A percentile compares a stretch with the other conserved stretches of the same genome.
phyloP scores from a whole-genome alignment of 176 grass and related monocot genomes.

The Tillandsia fasciculata region DNA sequence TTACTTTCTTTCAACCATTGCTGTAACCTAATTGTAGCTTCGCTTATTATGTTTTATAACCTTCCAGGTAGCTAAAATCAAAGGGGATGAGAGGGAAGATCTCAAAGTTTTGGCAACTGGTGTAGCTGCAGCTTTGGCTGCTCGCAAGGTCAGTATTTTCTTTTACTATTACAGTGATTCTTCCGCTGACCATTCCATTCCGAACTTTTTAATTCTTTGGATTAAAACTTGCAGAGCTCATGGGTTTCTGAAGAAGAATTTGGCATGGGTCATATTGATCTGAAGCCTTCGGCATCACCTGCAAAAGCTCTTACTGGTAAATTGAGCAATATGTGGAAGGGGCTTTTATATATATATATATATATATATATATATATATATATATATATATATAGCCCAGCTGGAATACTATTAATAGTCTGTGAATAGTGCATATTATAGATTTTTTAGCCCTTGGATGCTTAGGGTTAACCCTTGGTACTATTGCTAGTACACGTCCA shows the following conservation, averaged over 20 bases:
- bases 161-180: background rate
- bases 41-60: background rate
- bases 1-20: background rate
- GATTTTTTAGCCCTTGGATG: too few species aligned
- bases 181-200: background rate
- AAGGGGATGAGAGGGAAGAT: slow-evolving; percentile 90
- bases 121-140: slow-evolving; percentile 85
- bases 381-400: too few species aligned
- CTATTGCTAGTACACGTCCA: too few species aligned
- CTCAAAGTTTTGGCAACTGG: slow-evolving; percentile 92
- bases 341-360: too few species aligned
- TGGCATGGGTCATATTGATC: slow-evolving; percentile 81
- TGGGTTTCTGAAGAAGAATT: slow-evolving; percentile 99
- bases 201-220: background rate
- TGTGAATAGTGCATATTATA: too few species aligned
- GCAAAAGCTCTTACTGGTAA: slow-evolving; percentile 57
- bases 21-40: background rate
- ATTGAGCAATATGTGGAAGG: background rate
- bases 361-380: too few species aligned
- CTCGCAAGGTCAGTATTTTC: slow-evolving; percentile 67
- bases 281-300: slow-evolving; percentile 46
- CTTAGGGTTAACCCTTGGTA: too few species aligned
- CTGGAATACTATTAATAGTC: too few species aligned
- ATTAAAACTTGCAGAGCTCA: slow-evolving; percentile 53
- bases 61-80: slow-evolving; percentile 78